phyloP scores from a whole-genome alignment of 176 grass and related monocot species.

The Ampelocalamus luodianensis region DNA sequence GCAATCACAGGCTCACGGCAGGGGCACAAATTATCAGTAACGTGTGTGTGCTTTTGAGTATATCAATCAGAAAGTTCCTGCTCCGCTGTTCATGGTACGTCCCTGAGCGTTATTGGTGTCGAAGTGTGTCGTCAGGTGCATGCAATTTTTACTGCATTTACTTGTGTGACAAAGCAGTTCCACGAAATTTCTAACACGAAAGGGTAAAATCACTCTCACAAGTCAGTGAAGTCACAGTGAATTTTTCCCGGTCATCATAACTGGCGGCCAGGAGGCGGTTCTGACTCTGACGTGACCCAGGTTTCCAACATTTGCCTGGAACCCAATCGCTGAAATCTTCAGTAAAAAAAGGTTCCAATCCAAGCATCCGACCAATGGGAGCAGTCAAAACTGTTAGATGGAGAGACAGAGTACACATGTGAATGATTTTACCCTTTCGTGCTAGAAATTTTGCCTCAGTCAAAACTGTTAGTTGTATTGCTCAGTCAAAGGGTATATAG shows the following conservation, averaged over 20 bases:
- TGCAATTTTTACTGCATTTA: not conserved
- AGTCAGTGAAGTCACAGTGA: not conserved
- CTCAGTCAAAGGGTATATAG: no score
- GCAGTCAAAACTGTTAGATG: no score
- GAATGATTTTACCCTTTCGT: no score
- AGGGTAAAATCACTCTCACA: not conserved
- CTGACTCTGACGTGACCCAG: conserved; percentile 22
- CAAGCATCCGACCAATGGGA: not conserved
- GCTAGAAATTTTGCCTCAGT: no score
- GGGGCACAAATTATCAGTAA: not conserved
- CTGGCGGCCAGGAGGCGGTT: conserved; percentile 1
- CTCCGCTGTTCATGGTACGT: not conserved
- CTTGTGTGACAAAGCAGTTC: not conserved
- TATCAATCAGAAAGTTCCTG: not conserved
- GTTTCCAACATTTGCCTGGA: conserved; percentile 16
- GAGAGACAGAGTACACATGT: no score
- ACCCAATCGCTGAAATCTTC: not conserved
- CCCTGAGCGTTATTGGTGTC: not conserved
- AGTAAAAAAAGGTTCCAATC: not conserved
- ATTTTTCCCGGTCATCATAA: not conserved
- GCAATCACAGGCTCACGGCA: not conserved
- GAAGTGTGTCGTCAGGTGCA: not conserved
- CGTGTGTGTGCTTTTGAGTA: not conserved
- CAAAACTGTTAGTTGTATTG: no score
- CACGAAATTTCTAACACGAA: not conserved